Conservation (phyloP, 2,329 filamentous ascomycete genomes). For the Fusarium buxicola region DNA sequence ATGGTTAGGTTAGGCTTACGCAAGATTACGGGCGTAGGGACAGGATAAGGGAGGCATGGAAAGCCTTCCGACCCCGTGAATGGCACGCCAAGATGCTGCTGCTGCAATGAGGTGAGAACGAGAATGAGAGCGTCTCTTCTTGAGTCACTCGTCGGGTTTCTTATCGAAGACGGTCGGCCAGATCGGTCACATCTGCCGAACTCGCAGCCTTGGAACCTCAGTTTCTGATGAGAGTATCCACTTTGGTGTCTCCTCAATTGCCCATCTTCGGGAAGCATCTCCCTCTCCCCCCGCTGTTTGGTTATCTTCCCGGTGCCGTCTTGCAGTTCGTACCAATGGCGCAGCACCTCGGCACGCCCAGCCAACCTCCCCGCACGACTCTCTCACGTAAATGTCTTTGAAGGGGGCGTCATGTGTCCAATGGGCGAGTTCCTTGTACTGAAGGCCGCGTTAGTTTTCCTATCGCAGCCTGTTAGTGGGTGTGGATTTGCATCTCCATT, state of each 20-base stretch:
- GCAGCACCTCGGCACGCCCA: conserved; percentile 36
- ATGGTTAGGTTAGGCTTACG: not conserved
- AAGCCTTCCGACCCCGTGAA: conserved; percentile 31
- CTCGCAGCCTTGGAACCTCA: conserved; percentile 7
- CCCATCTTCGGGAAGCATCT: conserved; percentile 18
- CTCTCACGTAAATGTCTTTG: conserved; percentile 26
- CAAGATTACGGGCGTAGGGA: conserved; percentile 22
- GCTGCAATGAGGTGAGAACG: no score
- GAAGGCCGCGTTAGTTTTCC: conserved; percentile 39
- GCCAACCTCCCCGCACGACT: conserved; percentile 28
- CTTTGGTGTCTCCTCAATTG: conserved; percentile 25
- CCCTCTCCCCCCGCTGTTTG: conserved; percentile 6
- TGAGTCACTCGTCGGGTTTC: conserved; percentile 35
- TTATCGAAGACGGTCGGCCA: conserved; percentile 27
- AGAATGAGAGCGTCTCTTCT: conserved; percentile 8
- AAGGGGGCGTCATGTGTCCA: conserved; percentile 21
- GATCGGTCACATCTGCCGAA: conserved; percentile 41
- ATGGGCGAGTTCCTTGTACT: conserved; percentile 26
- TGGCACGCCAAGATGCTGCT: not conserved
- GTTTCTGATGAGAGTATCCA: conserved; percentile 8
- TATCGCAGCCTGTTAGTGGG: conserved; percentile 35
- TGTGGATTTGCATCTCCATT: conserved; percentile 45
- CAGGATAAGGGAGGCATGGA: conserved; percentile 14
- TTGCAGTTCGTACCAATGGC: conserved; percentile 40
- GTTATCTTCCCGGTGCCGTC: conserved; percentile 24